phyloP scores from a whole-genome alignment of 1,284 basidiomycete species.

The Rhodotorula sp. region DNA sequence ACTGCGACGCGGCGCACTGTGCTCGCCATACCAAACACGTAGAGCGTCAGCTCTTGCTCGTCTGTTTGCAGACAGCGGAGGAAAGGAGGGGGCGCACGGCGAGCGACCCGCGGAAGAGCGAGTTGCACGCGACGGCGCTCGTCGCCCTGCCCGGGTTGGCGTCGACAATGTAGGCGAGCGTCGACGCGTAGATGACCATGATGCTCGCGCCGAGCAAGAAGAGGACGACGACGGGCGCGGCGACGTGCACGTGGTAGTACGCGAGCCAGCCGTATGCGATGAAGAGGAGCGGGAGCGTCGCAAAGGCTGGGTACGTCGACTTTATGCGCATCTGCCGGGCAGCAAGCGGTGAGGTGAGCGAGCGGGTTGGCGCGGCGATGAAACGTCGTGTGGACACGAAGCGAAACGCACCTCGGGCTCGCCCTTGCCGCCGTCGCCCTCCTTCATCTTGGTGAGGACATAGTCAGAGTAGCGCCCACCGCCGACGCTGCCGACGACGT shows the following conservation, averaged over 20 bases:
- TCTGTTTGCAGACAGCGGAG: no score
- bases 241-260: conserved; percentile 57
- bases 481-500: conserved; percentile 62
- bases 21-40: no score
- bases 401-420: conserved; percentile 37
- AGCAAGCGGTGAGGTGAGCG: conserved; percentile 49
- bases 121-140: conserved; percentile 68
- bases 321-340: conserved; percentile 37
- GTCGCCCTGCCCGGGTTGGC: conserved; percentile 72
- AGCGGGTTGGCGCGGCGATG: neutral
- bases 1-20: conserved; percentile 34
- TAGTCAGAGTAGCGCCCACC: conserved; percentile 78
- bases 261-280: conserved; percentile 76
- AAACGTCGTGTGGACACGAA: no score
- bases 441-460: conserved; percentile 61
- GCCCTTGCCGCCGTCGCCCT: conserved; percentile 65
- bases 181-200: conserved; percentile 64
- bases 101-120: conserved; percentile 62
- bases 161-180: conserved; percentile 72
- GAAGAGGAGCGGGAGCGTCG: conserved; percentile 54
- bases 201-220: conserved; percentile 49
- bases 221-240: conserved; percentile 26
- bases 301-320: conserved; percentile 41
- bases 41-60: no score
- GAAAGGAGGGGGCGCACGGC: neutral